Conservation (phyloP, 495 filamentous ascomycete species). For the Evansstolkia leycettana region DNA sequence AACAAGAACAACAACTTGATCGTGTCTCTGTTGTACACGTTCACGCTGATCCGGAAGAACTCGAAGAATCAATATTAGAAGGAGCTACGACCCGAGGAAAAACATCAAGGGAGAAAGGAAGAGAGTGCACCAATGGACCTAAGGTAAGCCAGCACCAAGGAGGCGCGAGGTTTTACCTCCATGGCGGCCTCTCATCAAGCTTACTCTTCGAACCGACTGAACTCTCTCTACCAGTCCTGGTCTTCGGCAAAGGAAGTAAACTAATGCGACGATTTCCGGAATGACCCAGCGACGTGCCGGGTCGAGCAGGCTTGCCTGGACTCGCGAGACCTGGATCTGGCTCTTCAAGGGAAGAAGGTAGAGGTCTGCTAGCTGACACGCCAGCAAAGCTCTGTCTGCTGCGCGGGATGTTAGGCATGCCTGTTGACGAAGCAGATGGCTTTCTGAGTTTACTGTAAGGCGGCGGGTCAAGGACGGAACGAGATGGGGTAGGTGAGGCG, state of each 20-base stretch:
- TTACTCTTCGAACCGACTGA: conserved; percentile 15
- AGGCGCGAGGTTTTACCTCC: conserved; percentile 15
- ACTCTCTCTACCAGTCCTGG: conserved; percentile 16
- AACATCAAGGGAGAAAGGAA: too few species aligned
- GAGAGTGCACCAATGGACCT: too few species aligned
- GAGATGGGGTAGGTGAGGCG: conserved; percentile 20
- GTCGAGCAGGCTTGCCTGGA: conserved; percentile 25
- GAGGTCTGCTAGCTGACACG: conserved; percentile 1
- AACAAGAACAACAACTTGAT: too few species aligned
- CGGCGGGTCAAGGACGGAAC: conserved; percentile 23
- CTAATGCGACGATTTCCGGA: conserved; percentile 35
- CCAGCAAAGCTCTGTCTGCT: conserved; percentile 33
- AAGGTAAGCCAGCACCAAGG: too few species aligned
- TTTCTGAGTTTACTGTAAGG: conserved; percentile 31
- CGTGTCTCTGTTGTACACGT: too few species aligned
- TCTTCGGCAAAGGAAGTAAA: conserved; percentile 32
- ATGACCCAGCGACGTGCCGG: conserved; percentile 33
- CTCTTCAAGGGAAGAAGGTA: conserved; percentile 10
- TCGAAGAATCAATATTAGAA: conserved; percentile 11
- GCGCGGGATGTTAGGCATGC: conserved; percentile 21
- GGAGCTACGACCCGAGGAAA: too few species aligned
- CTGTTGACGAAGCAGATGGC: neutral
- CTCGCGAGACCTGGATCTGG: conserved; percentile 13
- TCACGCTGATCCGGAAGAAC: neutral
- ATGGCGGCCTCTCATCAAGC: conserved; percentile 25